These are phyloP conservation scores for Phaeomoniella chlamydospora DNA, from an alignment of 2,329 filamentous ascomycete genomes.

Conservation along the genomic window DNA sequence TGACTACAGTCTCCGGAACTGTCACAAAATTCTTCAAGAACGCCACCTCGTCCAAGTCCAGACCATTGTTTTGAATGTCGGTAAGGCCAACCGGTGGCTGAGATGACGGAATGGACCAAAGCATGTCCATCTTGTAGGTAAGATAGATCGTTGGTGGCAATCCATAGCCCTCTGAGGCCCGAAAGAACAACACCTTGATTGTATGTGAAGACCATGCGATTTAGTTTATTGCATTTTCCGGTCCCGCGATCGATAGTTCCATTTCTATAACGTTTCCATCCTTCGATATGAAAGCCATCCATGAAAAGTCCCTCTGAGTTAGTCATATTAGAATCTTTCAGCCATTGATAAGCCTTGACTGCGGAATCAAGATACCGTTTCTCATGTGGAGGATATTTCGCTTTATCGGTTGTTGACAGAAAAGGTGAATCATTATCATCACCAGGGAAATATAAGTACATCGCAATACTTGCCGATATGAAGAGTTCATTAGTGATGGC, in stretches of 20 bases:
- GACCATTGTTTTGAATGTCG: constrained; percentile 40
- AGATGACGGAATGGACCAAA: constrained; percentile 60
- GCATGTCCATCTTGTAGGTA: constrained; percentile 69
- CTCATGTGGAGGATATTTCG: constrained; percentile 28
- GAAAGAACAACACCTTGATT: constrained; percentile 87
- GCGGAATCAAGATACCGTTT: constrained; percentile 58
- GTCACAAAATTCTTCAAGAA: constrained; percentile 78
- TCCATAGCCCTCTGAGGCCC: constrained; percentile 66
- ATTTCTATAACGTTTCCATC: constrained; percentile 31
- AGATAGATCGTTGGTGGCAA: constrained; percentile 53
- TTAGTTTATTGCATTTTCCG: constrained; percentile 61
- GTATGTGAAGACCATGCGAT: constrained; percentile 88
- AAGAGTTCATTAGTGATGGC: constrained; percentile 89
- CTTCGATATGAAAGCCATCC: constrained; percentile 77
- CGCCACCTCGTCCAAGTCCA: constrained; percentile 62
- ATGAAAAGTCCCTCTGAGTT: constrained; percentile 61
- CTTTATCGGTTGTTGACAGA: constrained; percentile 12
- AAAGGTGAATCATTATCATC: constrained; percentile 63
- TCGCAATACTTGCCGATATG: constrained; percentile 68
- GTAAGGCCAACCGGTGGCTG: constrained; percentile 59
- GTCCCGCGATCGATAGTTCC: constrained; percentile 46
- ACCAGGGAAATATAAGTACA: constrained; percentile 83
- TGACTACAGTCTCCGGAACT: constrained; percentile 60
- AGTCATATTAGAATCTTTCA: constrained; percentile 66
- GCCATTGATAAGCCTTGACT: constrained; percentile 66